Conservation (phyloP, 1,284 basidiomycete genomes). For the Tilletia caries region DNA sequence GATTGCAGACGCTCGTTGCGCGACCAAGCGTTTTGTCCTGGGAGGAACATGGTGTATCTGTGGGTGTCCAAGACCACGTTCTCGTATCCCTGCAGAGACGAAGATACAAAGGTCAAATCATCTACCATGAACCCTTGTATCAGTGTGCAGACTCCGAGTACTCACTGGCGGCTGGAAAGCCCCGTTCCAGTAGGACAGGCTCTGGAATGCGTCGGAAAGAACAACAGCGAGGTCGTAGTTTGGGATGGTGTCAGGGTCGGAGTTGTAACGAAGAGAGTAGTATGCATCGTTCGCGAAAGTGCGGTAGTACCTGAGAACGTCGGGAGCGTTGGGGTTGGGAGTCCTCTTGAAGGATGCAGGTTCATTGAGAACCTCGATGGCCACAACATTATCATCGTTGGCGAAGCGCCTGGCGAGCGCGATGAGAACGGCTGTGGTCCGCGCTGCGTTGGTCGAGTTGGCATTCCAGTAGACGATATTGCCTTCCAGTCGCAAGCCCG, state of each 20-base stretch:
- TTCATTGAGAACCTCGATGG: slow-evolving; percentile 47
- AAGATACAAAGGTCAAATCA: background rate
- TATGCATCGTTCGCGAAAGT: background rate
- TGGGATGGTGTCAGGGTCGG: slow-evolving; percentile 36
- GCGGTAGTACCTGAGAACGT: background rate
- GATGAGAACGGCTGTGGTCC: slow-evolving; percentile 69
- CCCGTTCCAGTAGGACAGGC: slow-evolving; percentile 66
- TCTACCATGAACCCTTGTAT: background rate
- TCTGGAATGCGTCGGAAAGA: slow-evolving; percentile 81
- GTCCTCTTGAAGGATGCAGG: slow-evolving; percentile 20
- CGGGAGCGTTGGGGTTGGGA: background rate
- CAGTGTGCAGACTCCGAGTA: background rate
- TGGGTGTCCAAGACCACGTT: slow-evolving; percentile 71
- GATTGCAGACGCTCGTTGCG: slow-evolving; percentile 36
- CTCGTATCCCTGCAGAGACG: slow-evolving; percentile 46
- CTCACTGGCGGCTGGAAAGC: slow-evolving; percentile 62
- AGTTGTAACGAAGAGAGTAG: slow-evolving; percentile 41
- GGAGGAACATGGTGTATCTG: slow-evolving; percentile 48
- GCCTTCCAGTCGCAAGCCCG: slow-evolving; percentile 57
- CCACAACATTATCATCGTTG: slow-evolving; percentile 32
- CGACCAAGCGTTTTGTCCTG: slow-evolving; percentile 22
- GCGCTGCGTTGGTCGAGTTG: slow-evolving; percentile 65
- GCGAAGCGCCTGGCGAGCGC: slow-evolving; percentile 49
- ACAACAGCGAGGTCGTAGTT: slow-evolving; percentile 53
- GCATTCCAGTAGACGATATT: slow-evolving; percentile 67